phyloP scores from a whole-genome alignment of 2,329 filamentous ascomycete genomes.

The Ceratocystis huliohia region DNA sequence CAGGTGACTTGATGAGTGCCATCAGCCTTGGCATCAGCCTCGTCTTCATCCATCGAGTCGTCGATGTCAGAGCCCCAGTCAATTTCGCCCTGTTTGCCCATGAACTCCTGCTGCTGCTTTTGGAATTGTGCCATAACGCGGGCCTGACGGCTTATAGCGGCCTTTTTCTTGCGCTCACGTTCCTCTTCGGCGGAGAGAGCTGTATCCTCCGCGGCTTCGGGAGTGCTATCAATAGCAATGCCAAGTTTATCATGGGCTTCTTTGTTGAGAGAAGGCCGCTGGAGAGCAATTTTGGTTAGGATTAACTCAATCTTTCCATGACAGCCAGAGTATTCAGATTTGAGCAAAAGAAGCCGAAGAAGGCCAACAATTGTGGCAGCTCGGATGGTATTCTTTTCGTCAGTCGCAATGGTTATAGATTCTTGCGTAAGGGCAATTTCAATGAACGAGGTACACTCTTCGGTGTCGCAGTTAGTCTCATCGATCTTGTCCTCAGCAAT shows the following conservation, averaged over 20 bases:
- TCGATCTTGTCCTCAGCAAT: constrained; percentile 65
- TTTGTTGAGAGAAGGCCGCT: constrained; percentile 60
- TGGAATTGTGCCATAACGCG: constrained; percentile 97
- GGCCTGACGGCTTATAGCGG: constrained; percentile 77
- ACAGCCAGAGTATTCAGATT: constrained; percentile 67
- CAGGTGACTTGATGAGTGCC: constrained; percentile 51
- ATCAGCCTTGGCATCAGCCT: constrained; percentile 44
- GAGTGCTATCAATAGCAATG: constrained; percentile 65
- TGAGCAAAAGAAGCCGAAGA: constrained; percentile 48
- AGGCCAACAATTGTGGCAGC: constrained; percentile 52
- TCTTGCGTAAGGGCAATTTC: background rate
- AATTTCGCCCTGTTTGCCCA: constrained; percentile 66
- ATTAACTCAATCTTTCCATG: constrained; percentile 76
- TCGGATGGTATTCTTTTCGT: constrained; percentile 32
- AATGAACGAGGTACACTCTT: constrained; percentile 5
- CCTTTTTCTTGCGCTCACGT: constrained; percentile 74
- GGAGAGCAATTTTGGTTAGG: constrained; percentile 72
- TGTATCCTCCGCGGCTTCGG: constrained; percentile 43
- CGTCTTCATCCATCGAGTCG: constrained; percentile 58
- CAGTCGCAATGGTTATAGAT: background rate
- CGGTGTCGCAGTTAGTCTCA: constrained; percentile 3
- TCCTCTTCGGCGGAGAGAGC: constrained; percentile 56
- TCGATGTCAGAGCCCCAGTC: constrained; percentile 73
- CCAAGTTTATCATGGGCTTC: constrained; percentile 50
- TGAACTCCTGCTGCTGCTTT: constrained; percentile 88